phyloP scores from a whole-genome alignment of 306 rosid species.

The Cucurbita pepo region DNA sequence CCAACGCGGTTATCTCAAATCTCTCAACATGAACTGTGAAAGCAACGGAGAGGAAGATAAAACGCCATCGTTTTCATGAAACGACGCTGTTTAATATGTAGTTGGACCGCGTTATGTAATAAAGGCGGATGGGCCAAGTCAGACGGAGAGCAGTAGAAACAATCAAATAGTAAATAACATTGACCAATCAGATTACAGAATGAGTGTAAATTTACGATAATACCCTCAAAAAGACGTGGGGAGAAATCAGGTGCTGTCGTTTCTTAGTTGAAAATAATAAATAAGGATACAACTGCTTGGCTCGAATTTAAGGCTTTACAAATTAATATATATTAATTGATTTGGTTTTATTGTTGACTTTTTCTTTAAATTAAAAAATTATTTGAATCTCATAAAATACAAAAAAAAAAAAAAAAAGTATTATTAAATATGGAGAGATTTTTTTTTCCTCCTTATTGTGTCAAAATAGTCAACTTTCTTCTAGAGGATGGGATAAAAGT shows the following conservation, averaged over 20 bases:
- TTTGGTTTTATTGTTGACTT: background rate
- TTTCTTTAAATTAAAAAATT: no score
- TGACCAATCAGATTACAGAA: background rate
- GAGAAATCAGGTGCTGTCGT: background rate
- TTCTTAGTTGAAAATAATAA: background rate
- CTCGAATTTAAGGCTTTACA: background rate
- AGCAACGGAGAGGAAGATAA: background rate
- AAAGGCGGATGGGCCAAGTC: conserved; percentile 1
- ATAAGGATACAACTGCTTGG: background rate
- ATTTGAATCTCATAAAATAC: background rate
- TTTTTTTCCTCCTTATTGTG: background rate
- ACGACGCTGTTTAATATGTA: background rate
- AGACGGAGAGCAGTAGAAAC: background rate
- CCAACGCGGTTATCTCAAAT: background rate
- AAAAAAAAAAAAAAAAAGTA: no score
- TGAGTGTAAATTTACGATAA: background rate
- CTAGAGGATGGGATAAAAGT: background rate
- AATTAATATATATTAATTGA: background rate
- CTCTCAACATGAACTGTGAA: background rate
- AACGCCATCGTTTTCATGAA: background rate
- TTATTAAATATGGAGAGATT: background rate
- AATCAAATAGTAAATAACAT: background rate
- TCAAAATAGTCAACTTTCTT: background rate
- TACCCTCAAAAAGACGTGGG: background rate
- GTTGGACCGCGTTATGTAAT: background rate